Evolutionary conservation across 2,329 filamentous ascomycete species (phyloP), one percentile per base, ranked within the genome.

Genomic region (Penicillium sp.): DNA sequence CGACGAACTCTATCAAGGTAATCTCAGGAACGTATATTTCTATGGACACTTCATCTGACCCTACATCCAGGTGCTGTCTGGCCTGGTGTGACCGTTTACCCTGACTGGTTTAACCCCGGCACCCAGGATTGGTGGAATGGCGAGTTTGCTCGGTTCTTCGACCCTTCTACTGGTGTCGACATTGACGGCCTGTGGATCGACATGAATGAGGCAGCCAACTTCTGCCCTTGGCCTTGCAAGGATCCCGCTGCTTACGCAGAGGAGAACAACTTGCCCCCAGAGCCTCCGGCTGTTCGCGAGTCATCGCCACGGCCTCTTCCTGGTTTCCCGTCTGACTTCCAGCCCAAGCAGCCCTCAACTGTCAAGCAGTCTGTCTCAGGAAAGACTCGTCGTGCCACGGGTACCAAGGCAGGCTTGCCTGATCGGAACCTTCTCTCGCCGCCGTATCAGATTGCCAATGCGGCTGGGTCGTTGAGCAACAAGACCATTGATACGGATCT

Each of bases 101-200:
- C 89, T 0, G 91, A 94, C 71, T 94, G 90, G 90, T 92, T 92
- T 69, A 78, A 86, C 18, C 81, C 83, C 7, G 85, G 85, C 53
- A 84, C 86, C 1, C 82, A 86, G 50, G 68, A 76, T 1, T 95
- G 87, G 73, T 94, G 90, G 90, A 86, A 86, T 63, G 79, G 81
- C 4, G 84, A 93, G 69, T 88, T 94, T 65, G 73, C 70, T 0
- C 72, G 69, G 1, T 91, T 91, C 77, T 92, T 93, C 76, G 74
- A 82, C 60, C 74, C 83, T 0, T 78, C 86, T 0, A 81, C 76
- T 2, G 90, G 90, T 33, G 81, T 94, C 16, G 85, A 93, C 63
- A 88, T 94, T 50, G 90, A 94, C 61, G 90, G 84, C 1, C 78
- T 94, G 1, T 93, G 89, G 88, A 90, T 91, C 64, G 89, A 91